Base-by-base conservation (phyloP, 2,329 filamentous ascomycete genomes). In the Penicillium sclerotiorum region DNA sequence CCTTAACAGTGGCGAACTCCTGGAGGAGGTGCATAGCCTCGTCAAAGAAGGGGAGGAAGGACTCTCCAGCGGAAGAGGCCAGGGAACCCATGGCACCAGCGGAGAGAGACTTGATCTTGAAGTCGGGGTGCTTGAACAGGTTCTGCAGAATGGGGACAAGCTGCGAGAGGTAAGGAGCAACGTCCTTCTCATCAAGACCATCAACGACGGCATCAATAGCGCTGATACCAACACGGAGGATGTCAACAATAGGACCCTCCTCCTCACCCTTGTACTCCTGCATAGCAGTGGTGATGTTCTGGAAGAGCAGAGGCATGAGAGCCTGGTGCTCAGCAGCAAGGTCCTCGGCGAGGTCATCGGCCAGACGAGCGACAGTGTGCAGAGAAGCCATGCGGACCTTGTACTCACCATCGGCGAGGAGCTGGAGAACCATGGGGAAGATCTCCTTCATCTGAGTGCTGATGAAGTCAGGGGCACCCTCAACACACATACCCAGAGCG, bases 391-490 rank as follows among this genome's bases (percentile, higher is more conserved):
- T 88, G 53, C 94, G 86, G 50, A 99, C 94, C 62, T 86, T 85
- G 60, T 85, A 80, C 59, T 95, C 89, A n/a, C 83, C 78, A 67
- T 99, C 94, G 67, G 90, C 72, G 32, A 99, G 83, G 8, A 97
- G 81, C 64, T 84, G 85, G 50, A 96, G 80, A 51, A 97, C 85
- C 61, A 89, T 80, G 41, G 94, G 94, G 70, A 97, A 84, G 59
- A 97, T 88, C 58, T 87, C 83, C 65, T 87, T 81, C 55, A 97
- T 83, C 74, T 99, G 94, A 17, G 92, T 96, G 57, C 90, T 90
- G 66, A 97, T 91, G 74, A 97, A 99, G 72, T 99, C 94, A 13
- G 94, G 94, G 23, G 94, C 93, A 62, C 94, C 94, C 78, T 97
- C 94, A 45, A 96, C 93, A 62, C 90, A 93, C 78, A 93, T 95